Percentiles rank a stretch among this genome's conserved stretches.
These are phyloP conservation scores for Erodium trifolium DNA, from an alignment of 441 rosid genomes.

Conservation along the genomic window DNA sequence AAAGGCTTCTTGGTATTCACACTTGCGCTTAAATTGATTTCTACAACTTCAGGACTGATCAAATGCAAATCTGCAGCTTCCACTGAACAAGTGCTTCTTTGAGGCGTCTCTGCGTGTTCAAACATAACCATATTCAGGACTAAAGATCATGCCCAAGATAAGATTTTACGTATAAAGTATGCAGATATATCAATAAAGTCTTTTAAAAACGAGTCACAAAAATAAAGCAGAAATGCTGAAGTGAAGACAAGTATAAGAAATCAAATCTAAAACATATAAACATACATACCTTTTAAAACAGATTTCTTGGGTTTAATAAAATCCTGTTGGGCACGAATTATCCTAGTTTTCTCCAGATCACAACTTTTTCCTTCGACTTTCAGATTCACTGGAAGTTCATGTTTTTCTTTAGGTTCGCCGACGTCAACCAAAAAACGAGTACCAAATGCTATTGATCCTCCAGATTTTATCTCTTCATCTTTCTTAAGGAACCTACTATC, in stretches of 20 bases:
- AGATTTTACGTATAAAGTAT: neutral
- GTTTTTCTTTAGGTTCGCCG: slow-evolving; percentile 6
- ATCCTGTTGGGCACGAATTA: slow-evolving; percentile 14
- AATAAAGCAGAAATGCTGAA: neutral
- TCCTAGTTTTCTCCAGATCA: neutral
- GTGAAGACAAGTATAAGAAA: neutral
- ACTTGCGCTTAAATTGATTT: slow-evolving; percentile 21
- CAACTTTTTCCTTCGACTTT: neutral
- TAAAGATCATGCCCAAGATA: slow-evolving; percentile 5
- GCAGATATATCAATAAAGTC: neutral
- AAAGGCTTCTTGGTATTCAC: slow-evolving; percentile 34
- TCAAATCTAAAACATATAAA: neutral
- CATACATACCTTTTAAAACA: slow-evolving; percentile 30
- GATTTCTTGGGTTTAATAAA: slow-evolving; percentile 22
- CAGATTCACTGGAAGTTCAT: neutral
- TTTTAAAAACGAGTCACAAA: neutral
- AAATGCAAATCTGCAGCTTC: slow-evolving; percentile 20
- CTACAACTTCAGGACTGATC: slow-evolving; percentile 21
- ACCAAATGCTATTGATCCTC: slow-evolving; percentile 12
- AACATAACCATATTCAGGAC: slow-evolving; percentile 10
- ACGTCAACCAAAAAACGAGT: slow-evolving; percentile 15
- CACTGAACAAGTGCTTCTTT: slow-evolving; percentile 12
- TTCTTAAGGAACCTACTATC: slow-evolving; percentile 17
- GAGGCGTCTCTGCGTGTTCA: slow-evolving; percentile 22
- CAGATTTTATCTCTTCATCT: slow-evolving; percentile 12